These are phyloP conservation scores for Wolfiporia cocos DNA, from an alignment of 1,284 basidiomycete genomes.

Conservation along the genomic window DNA sequence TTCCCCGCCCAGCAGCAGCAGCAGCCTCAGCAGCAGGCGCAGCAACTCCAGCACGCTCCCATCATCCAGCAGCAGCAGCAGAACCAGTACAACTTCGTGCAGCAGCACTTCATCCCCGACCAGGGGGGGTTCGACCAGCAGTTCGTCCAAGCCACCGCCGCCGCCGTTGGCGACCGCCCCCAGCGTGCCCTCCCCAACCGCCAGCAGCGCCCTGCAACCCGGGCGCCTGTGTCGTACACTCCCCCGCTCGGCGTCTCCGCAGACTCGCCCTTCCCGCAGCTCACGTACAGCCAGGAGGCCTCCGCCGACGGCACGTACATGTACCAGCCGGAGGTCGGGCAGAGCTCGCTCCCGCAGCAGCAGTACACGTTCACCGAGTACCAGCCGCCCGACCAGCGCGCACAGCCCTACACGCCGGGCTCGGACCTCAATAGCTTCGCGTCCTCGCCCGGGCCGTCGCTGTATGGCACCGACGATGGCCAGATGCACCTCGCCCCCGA, in stretches of 20 bases:
- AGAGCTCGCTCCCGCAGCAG: constrained; percentile 10
- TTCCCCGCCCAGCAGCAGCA: constrained; percentile 2
- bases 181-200: constrained; percentile 3
- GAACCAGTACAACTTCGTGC: constrained; percentile 23
- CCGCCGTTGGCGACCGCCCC: constrained; percentile 2
- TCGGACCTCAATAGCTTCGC: constrained; percentile 11
- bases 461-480: constrained; percentile 1
- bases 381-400: constrained; percentile 13
- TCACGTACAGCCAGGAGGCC: constrained; percentile 2
- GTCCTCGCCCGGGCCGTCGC: constrained; percentile 2
- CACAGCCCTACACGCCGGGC: constrained; percentile 13
- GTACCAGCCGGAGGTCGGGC: constrained; percentile 6
- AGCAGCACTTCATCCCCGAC: constrained; percentile 9
- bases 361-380: constrained; percentile 17
- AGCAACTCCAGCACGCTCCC: constrained; percentile 3
- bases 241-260: not conserved
- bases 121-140: constrained; percentile 10
- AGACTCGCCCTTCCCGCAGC: not conserved
- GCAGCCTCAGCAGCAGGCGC: constrained; percentile 10
- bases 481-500: too few relatives aligned
- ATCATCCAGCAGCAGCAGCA: constrained; percentile 12
- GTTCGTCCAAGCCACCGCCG: constrained; percentile 6
- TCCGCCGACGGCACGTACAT: constrained; percentile 9
- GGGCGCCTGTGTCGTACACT: not conserved
- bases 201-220: not conserved